These are phyloP conservation scores for Leptomonas pyrrhocoris DNA, from an alignment of 208 protist species.

Conservation along the genomic window DNA sequence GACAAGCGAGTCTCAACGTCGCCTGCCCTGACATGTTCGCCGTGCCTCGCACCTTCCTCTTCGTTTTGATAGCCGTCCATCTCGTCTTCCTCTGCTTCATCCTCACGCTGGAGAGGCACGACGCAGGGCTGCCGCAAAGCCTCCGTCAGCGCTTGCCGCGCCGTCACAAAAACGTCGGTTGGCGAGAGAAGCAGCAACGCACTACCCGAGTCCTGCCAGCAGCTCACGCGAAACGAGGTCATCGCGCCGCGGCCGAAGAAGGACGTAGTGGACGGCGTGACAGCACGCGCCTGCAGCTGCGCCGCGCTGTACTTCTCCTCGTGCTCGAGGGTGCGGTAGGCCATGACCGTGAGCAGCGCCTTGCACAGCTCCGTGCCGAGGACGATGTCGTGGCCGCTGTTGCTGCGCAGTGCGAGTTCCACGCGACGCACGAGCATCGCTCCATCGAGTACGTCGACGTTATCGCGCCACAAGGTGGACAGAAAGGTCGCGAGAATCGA, in stretches of 20 bases:
- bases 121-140: constrained; percentile 30
- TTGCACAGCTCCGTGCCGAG: constrained; percentile 71
- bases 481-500: constrained; percentile 58
- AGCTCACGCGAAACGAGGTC: constrained; percentile 65
- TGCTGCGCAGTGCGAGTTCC: constrained; percentile 61
- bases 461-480: constrained; percentile 60
- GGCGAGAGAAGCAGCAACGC: constrained; percentile 42
- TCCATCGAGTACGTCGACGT: constrained; percentile 36
- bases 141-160: constrained; percentile 14
- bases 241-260: constrained; percentile 65
- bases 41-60: constrained; percentile 27
- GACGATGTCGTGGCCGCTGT: constrained; percentile 47
- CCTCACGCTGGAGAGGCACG: constrained; percentile 7
- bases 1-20: constrained; percentile 28
- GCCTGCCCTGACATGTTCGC: background rate
- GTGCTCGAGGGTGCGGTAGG: constrained; percentile 57
- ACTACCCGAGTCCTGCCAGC: constrained; percentile 42
- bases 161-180: constrained; percentile 26
- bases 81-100: constrained; percentile 6
- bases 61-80: background rate
- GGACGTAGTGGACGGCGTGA: constrained; percentile 41
- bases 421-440: constrained; percentile 53
- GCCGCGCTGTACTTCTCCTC: constrained; percentile 70
- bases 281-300: constrained; percentile 53
- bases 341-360: constrained; percentile 54